Evolutionary conservation across 139 green algal genomes (phyloP).

Genomic region (Chlamydomonas sp.): DNA sequence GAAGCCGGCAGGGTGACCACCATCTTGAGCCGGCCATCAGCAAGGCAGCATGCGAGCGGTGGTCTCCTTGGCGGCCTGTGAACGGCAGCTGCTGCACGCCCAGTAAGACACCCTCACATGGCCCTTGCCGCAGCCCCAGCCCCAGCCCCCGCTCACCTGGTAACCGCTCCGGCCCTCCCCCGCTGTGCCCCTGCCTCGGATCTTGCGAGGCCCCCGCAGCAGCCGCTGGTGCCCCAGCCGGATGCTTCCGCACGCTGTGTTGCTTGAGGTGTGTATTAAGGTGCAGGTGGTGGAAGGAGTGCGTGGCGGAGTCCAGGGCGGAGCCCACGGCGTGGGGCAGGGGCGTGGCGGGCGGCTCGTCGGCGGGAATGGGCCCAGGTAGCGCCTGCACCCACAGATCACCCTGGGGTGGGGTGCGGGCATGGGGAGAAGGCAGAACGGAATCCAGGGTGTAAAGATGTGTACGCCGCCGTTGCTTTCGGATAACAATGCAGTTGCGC

Average conservation of each 20-base stretch:
- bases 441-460: too few species aligned
- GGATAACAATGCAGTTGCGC: too few species aligned
- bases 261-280: constrained; percentile 18
- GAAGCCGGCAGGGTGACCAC: neutral
- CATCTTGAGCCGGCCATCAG: neutral
- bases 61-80: too few species aligned
- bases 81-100: too few species aligned
- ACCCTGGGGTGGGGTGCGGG: neutral
- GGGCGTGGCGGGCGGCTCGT: neutral
- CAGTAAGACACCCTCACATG: too few species aligned
- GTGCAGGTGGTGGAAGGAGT: constrained; percentile 42
- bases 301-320: constrained; percentile 32
- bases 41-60: neutral
- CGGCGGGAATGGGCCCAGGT: neutral
- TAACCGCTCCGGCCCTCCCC: too few species aligned
- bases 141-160: too few species aligned
- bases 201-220: neutral
- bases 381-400: constrained; percentile 35
- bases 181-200: neutral
- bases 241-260: neutral
- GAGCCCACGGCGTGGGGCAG: constrained; percentile 8
- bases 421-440: too few species aligned
- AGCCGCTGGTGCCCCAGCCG: neutral
- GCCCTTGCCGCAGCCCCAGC: too few species aligned
- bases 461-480: too few species aligned